These are phyloP conservation scores for Jamesozyma jinghongensis DNA, from an alignment of 805 yeast genomes.

Conservation along the genomic window DNA sequence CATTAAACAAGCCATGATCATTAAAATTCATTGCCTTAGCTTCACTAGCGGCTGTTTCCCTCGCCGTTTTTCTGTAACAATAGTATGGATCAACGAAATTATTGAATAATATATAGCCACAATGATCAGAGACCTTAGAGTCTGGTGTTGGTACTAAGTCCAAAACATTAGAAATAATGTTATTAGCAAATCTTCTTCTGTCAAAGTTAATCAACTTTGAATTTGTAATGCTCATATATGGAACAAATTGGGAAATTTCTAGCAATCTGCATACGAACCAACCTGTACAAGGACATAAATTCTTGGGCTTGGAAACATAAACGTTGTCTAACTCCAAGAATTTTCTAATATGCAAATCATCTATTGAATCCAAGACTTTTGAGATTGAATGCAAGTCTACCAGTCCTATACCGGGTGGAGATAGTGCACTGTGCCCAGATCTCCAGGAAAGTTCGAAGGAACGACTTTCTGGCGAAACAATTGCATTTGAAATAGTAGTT, in stretches of 20 bases:
- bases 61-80: slow-evolving; percentile 19
- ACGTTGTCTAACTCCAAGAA: slow-evolving; percentile 30
- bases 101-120: slow-evolving; percentile 18
- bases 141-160: slow-evolving; percentile 32
- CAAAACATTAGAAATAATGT: slow-evolving; percentile 46
- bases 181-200: slow-evolving; percentile 62
- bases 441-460: slow-evolving; percentile 62
- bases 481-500: slow-evolving; percentile 61
- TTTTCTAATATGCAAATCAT: slow-evolving; percentile 18
- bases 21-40: slow-evolving; percentile 32
- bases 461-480: slow-evolving; percentile 75
- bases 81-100: slow-evolving; percentile 26
- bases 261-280: slow-evolving; percentile 79
- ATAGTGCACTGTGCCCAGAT: slow-evolving; percentile 35
- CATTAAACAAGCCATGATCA: slow-evolving; percentile 36
- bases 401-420: slow-evolving; percentile 4
- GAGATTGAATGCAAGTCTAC: slow-evolving; percentile 26
- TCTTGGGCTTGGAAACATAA: slow-evolving; percentile 28
- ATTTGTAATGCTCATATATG: slow-evolving; percentile 63
- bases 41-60: slow-evolving; percentile 37
- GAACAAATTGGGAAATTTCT: slow-evolving; percentile 67
- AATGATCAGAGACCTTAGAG: slow-evolving; percentile 4
- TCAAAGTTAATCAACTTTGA: slow-evolving; percentile 72
- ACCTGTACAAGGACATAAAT: slow-evolving; percentile 77
- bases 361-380: slow-evolving; percentile 15